Base-by-base conservation (phyloP, 352 stramenopile species). In the Phytophthora citrophthora region DNA sequence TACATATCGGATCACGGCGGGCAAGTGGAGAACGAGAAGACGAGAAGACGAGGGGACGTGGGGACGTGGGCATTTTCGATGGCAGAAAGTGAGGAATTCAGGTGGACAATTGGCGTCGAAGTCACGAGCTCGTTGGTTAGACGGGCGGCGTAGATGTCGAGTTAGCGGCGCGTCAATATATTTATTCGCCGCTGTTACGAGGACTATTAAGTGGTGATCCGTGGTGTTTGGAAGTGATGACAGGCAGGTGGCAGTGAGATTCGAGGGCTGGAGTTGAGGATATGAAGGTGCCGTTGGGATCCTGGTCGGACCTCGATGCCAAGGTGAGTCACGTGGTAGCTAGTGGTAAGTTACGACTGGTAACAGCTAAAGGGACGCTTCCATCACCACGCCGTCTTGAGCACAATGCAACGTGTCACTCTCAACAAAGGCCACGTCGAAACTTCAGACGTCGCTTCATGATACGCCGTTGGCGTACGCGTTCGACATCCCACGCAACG, bases 161-260 rank as follows among this genome's bases (percentile, higher is more conserved):
- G 47, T 34, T 62, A 69, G 62, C 46, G 59, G 50, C 53, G 64
- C 63, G 53, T 73, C 69, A 72, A 74, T 74, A 77, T 77, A 77
- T 74, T 74, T 77, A 77, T 77, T 74, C 61, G 69, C 64, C 64
- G 64, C 69, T 68, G 38, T 57, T 61, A 61, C 26, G 16, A 55
- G n/a, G 43, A 34, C 29, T 52, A 24, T 54, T 54, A 23, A 43
- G 40, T 48, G 34, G 43, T 29, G 51, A 34, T 34, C 9, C 29
- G 3, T 18, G 31, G 27, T 34, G 16, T 8, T 20, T 43, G 26
- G n/a, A 39, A 20, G 2, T 27, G 29, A 31, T 39, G 48, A 45
- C 34, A 41, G 24, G 46, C 15, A 59, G 46, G 13, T 68, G 27
- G 27, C 27, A 40, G 11, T 2, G 1, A 10, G 31, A 12, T 6